A percentile compares a stretch with the other conserved stretches of the same genome.
Evolutionary conservation across 768 basidiomycete species (phyloP).

Genomic region (Mycena alexandri): DNA sequence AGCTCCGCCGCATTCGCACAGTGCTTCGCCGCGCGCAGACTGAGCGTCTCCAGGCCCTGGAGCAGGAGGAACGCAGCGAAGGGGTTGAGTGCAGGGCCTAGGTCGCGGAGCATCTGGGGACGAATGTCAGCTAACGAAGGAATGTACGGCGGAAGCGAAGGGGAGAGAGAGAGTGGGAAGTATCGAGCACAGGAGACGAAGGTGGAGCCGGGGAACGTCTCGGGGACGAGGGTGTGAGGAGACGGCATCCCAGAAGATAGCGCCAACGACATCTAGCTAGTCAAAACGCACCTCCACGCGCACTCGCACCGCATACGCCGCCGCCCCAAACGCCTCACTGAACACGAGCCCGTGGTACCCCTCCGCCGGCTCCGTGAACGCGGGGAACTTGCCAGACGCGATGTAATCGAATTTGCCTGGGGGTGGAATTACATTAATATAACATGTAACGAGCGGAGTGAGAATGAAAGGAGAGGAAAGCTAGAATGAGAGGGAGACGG

Average conservation of each 20-base stretch:
- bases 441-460: constrained; percentile 34
- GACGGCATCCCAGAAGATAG: too few species aligned
- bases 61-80: constrained; percentile 67
- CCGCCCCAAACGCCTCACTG: constrained; percentile 57
- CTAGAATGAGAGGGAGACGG: neutral
- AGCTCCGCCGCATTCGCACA: constrained; percentile 63
- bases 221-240: too few species aligned
- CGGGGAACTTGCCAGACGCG: constrained; percentile 60
- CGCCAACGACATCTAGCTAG: too few species aligned
- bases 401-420: constrained; percentile 62
- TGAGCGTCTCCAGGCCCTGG: constrained; percentile 70
- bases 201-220: neutral
- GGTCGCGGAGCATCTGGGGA: constrained; percentile 63
- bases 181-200: neutral
- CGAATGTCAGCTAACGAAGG: constrained; percentile 64
- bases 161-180: too few species aligned
- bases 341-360: constrained; percentile 67
- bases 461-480: neutral
- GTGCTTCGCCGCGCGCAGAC: constrained; percentile 66
- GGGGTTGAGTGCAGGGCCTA: constrained; percentile 66
- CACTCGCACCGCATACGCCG: constrained; percentile 61
- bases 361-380: constrained; percentile 65
- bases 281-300: constrained; percentile 45
- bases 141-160: constrained; percentile 56
- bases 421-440: neutral